Evolutionary conservation across 306 rosid species (phyloP).

Genomic region (Quercus rubra): DNA sequence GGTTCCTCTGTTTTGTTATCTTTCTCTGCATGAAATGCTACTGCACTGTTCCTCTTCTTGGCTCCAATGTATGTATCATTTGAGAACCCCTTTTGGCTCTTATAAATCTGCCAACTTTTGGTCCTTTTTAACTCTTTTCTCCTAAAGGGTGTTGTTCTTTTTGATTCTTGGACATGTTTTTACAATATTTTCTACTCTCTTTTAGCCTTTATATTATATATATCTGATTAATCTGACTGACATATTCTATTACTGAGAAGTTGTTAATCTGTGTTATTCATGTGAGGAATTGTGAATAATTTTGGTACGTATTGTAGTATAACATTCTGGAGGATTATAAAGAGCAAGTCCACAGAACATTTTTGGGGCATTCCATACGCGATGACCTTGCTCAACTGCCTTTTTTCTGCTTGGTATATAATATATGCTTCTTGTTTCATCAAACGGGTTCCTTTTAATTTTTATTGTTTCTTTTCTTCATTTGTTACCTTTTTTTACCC

Average conservation of each 20-base stretch:
- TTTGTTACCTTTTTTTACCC: not conserved
- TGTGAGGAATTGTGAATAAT: not conserved
- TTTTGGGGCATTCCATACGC: conserved; percentile 91
- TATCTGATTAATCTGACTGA: not conserved
- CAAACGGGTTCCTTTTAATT: not conserved
- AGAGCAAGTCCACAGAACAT: conserved; percentile 55
- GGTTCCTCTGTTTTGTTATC: conserved; percentile 12
- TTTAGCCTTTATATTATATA: not conserved
- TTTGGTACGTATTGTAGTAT: conserved; percentile 38
- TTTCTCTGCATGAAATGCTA: conserved; percentile 62
- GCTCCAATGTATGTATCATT: conserved; percentile 61
- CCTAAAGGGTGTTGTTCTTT: not conserved
- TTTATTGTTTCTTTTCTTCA: not conserved
- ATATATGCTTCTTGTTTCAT: not conserved
- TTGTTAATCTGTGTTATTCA: not conserved
- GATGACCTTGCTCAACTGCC: conserved; percentile 84
- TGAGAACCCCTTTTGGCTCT: not conserved
- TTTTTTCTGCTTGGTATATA: conserved; percentile 80
- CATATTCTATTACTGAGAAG: not conserved
- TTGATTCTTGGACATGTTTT: not conserved
- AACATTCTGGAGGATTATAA: conserved; percentile 73
- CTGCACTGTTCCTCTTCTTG: conserved; percentile 93
- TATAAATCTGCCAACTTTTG: not conserved
- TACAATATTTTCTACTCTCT: not conserved
- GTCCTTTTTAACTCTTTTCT: not conserved